Evolutionary conservation across 148 eudicot species (phyloP).

Genomic region (Rhododendron henanense): DNA sequence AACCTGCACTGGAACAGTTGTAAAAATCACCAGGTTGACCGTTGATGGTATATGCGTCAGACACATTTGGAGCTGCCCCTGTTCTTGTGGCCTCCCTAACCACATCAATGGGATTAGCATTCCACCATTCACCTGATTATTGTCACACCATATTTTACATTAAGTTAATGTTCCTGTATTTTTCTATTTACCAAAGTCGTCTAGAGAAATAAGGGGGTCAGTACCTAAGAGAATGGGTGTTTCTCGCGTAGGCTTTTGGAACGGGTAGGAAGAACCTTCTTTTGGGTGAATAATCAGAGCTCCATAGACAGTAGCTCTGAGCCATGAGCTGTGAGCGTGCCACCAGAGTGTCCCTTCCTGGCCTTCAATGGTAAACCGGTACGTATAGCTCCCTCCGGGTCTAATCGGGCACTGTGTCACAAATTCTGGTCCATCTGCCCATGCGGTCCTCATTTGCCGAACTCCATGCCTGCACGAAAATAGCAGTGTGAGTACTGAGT

Average conservation of each 20-base stretch:
- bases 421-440: conserved; percentile 99
- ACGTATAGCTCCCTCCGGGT: conserved; percentile 87
- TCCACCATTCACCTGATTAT: conserved; percentile 91
- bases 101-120: conserved; percentile 63
- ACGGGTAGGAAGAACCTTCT: conserved; percentile 77
- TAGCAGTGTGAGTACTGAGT: neutral
- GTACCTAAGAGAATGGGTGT: conserved; percentile 80
- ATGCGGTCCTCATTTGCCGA: conserved; percentile 81
- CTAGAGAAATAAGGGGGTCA: neutral
- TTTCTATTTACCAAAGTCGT: neutral
- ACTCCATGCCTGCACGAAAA: conserved; percentile 66
- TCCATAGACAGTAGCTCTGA: conserved; percentile 91
- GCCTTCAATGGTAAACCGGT: conserved; percentile 64
- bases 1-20: conserved; percentile 83
- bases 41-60: conserved; percentile 89
- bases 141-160: neutral
- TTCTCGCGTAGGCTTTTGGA: conserved; percentile 72
- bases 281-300: conserved; percentile 75
- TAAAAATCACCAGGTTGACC: conserved; percentile 94
- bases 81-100: conserved; percentile 66
- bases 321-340: conserved; percentile 98
- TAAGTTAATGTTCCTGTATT: neutral
- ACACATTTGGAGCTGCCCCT: conserved; percentile 79
- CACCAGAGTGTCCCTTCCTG: conserved; percentile 98
- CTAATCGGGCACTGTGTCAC: conserved; percentile 95